Evolutionary conservation across 495 filamentous ascomycete species (phyloP).

Genomic region (Neurospora sp.): DNA sequence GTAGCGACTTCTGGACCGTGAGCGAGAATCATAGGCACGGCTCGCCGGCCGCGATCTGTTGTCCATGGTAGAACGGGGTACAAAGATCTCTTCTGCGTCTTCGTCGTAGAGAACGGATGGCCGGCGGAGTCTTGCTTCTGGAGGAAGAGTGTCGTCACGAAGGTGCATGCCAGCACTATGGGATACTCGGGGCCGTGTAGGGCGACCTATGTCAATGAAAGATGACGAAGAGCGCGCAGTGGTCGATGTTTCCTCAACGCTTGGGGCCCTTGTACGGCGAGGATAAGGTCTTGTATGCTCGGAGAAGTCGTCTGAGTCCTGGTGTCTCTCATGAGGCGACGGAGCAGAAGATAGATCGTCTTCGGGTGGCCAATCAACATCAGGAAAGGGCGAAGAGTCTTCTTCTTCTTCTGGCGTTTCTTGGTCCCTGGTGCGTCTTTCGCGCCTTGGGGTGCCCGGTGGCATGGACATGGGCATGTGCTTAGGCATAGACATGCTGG

Average conservation of each 20-base stretch:
- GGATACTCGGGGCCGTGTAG: not conserved
- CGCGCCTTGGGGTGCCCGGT: slow-evolving; percentile 15
- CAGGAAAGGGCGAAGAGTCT: slow-evolving; percentile 20
- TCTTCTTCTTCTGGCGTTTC: slow-evolving; percentile 27
- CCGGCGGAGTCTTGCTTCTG: not conserved
- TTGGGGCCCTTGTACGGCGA: not conserved
- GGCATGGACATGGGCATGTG: not conserved
- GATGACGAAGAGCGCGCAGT: not conserved
- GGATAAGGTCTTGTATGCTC: not conserved
- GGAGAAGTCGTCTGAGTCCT: not conserved
- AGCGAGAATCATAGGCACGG: not conserved
- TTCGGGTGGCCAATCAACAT: slow-evolving; percentile 32
- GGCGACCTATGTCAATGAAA: not conserved
- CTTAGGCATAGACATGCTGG: not conserved
- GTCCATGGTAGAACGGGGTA: not conserved
- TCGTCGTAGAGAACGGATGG: not conserved
- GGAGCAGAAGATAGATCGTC: slow-evolving; percentile 26
- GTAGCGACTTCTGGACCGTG: not conserved
- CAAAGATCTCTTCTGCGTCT: not conserved
- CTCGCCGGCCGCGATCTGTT: not conserved
- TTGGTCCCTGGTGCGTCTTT: slow-evolving; percentile 18
- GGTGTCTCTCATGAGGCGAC: slow-evolving; percentile 28
- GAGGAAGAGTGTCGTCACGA: not conserved
- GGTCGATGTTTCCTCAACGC: not conserved
- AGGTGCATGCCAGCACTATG: not conserved